Base-by-base conservation (phyloP, 2,329 filamentous ascomycete species). In the Penicillium sp. region DNA sequence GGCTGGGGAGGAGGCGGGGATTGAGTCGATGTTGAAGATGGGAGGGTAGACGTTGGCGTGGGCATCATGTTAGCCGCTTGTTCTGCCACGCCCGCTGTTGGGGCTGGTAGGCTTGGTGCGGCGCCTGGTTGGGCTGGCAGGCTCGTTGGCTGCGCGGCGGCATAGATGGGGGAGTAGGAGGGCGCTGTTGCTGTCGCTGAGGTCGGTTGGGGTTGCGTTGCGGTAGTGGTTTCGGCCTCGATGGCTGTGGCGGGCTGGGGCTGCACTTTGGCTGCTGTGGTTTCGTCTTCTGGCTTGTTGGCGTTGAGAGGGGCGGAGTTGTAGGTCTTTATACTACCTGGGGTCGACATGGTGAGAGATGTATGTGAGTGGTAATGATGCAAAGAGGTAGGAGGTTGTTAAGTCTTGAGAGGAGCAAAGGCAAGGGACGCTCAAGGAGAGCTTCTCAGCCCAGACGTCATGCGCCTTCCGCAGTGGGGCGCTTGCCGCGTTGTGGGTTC, bases 1-100 rank as follows among this genome's bases (percentile, higher is more conserved):
- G 78, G 72, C 62, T 76, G 75, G 7, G 78, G 77, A 6, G 75
- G 72, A 46, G 77, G 77, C 22, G 78, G 76, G 2, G 75, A 68
- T 11, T 66, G 61, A 31, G 61, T 66, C n/a, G 66, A 60, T 27
- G 66, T 61, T 4, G 66, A 27, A 2, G 56, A 56, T 14, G 68
- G 59, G 6, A 68, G 51, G 51, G 69, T 63, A n/a, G 69, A 68
- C 36, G 64, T 64, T 46, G 64, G 60, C 7, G 64, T 65, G 27
- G 76, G 69, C 1, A 66, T 60, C 16, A 59, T 35, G 16, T 60
- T 61, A 11, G 44, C 33, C 53, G 49, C 40, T 22, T n/a, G 36
- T 27, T 54, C 31, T 13, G 53, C 41, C 35, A 52, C 31, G 27
- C 59, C 36, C 16, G 68, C 66, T 55, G 74, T 71, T 52, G 66